Evolutionary conservation across 495 filamentous ascomycete species (phyloP), one percentile per base, ranked within the genome.

Genomic region (Aspergillus taichungensis): DNA sequence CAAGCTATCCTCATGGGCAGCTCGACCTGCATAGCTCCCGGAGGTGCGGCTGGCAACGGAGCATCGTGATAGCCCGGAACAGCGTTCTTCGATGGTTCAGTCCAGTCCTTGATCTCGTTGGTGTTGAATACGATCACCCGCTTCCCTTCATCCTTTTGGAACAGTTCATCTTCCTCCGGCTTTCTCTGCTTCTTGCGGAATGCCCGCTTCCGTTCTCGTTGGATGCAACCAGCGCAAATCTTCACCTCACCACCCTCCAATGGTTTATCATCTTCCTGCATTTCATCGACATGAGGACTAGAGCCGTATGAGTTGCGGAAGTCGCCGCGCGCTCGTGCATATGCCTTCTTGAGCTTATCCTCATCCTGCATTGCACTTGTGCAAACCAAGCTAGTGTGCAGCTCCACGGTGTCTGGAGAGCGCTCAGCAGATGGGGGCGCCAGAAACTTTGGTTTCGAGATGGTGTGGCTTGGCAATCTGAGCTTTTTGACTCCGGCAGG

Each of bases 1-100:
- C 91, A 97, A 5, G 89, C 87, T 53, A 97, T 94, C n/a, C 91
- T 79, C 88, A 97, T 95, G 6, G 88, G 87, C 6, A 83, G 75
- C 52, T 88, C 79, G 13, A 94, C 79, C 55, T 86, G 82, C 67
- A 82, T 80, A 13, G 80, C 75, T 30, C 77, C 80, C 6, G 72
- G 66, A 8, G 82, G 80, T 4, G 78, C 59, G 1, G 62, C 57
- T 27, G 67, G 63, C 29, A 58, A 14, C 7, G 53, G 47, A 6
- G 32, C 51, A 13, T 69, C 66, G 13, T 49, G 49, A 40, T 61
- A 58, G 12, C 51, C 48, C 5, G 57, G 46, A 29, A 56, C 46
- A 40, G 59, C 43, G 41, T 50, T 63, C 46, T 68, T 69, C 10
- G 77, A 63, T 32, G 78, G 72, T 43, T 77, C 69, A 36, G 79